A percentile compares a stretch with the other conserved stretches of the same genome.
Conservation (phyloP, 192 early-diverging fungal species). For the Entomortierella chlamydospora region DNA sequence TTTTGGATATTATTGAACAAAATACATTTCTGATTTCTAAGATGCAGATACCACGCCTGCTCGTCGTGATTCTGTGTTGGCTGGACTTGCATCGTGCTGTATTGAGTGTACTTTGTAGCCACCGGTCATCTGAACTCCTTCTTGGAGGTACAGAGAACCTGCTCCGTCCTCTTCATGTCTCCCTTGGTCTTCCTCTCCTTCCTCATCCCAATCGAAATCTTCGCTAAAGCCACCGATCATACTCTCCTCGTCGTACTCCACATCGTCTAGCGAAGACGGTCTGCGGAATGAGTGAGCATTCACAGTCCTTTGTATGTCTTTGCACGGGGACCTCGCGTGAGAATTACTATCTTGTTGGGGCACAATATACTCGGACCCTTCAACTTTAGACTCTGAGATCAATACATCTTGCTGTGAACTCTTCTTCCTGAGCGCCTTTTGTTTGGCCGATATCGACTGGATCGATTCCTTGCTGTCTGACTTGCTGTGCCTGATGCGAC, state of each 20-base stretch:
- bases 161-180: neutral
- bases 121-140: neutral
- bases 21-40: no score
- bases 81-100: neutral
- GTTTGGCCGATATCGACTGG: neutral
- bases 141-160: slow-evolving; percentile 21
- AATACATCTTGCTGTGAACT: neutral
- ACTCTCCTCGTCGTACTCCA: slow-evolving; percentile 33
- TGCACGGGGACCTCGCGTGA: slow-evolving; percentile 18
- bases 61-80: no score
- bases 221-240: slow-evolving; percentile 32
- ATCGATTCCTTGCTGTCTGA: neutral
- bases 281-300: neutral
- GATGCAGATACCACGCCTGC: slow-evolving; percentile 15
- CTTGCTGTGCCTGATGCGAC: neutral
- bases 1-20: no score
- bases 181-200: neutral
- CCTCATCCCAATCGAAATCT: slow-evolving; percentile 16
- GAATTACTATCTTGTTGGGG: slow-evolving; percentile 42
- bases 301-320: neutral
- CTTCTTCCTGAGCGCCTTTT: neutral
- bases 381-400: slow-evolving; percentile 8
- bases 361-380: slow-evolving; percentile 15
- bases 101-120: neutral
- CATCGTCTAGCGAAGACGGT: neutral